Base-by-base conservation (phyloP, 257 asterid species). In the Penstemon barbatus region DNA sequence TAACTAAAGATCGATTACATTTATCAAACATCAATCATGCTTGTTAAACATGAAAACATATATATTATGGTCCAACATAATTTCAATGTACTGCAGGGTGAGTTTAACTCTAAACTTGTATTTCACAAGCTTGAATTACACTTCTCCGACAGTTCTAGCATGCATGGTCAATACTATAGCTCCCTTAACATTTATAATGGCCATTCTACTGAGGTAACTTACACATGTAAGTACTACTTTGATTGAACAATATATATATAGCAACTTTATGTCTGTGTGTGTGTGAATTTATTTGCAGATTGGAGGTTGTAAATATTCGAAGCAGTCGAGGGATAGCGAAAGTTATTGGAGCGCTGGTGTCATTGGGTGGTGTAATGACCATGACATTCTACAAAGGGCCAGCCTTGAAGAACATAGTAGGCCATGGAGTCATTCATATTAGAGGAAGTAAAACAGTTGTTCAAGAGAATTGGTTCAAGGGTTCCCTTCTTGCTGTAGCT, bases 301-400 rank as follows among this genome's bases (percentile, higher is more conserved):
- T 90, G 82, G 96, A 90, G 81, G 78, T 79, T 10, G 84, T 79
- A 45, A 81, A 83, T 54, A 19, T 83, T 9, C 84, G 68, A 18
- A 81, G 81, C 66, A 83, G 77, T 37, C 83, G 83, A 2, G 96
- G 90, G 70, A 75, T 82, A 0, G 95, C 92, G 8, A 88, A 88
- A 62, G 64, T 84, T 42, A 3, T 81, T 0, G 96, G 97, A 67
- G 81, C 96, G 0, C 71, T 76, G 58, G 58, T 90, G 15, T 86
- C 96, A 38, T 78, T 90, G 82, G 90, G 77, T 7, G 92, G 96
- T 62, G 89, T 90, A 4, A 75, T 83, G 85, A 73, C 59, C 49
- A 86, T 86, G 94, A 79, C 96, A 50, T 67, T 90, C 70, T 88
- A 84, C 81, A 86, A 88, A 46, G 97, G 97, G 74, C 73, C 79